Conservation (phyloP, 2,329 filamentous ascomycete genomes). For the Pyrenochaeta sp. region DNA sequence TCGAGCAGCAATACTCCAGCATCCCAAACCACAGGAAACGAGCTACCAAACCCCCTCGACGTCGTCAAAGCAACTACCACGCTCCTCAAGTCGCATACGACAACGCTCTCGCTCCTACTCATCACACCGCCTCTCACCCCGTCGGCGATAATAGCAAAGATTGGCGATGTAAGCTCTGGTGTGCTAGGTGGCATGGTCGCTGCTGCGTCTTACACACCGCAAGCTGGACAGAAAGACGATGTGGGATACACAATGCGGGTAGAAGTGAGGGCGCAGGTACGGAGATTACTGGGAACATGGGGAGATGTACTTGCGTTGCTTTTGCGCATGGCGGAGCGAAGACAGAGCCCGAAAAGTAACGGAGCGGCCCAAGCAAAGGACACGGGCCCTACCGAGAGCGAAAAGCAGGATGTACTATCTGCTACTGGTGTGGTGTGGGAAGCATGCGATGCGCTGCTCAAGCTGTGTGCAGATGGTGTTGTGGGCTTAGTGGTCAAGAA, state of each 20-base stretch:
- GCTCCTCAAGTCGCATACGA: conserved; percentile 81
- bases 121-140: conserved; percentile 89
- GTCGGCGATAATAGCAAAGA: conserved; percentile 73
- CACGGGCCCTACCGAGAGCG: conserved; percentile 29
- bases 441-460: conserved; percentile 76
- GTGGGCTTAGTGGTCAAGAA: conserved; percentile 74
- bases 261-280: conserved; percentile 69
- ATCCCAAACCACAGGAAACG: conserved; percentile 26
- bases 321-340: conserved; percentile 63
- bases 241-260: conserved; percentile 61
- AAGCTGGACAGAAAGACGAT: conserved; percentile 23
- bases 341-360: conserved; percentile 40
- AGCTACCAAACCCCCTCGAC: conserved; percentile 61
- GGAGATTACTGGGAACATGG: conserved; percentile 70
- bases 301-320: conserved; percentile 68
- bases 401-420: conserved; percentile 60
- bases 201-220: conserved; percentile 49
- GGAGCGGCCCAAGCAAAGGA: conserved; percentile 18
- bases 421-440: conserved; percentile 84
- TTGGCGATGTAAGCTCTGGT: conserved; percentile 75
- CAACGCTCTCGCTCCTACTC: conserved; percentile 85
- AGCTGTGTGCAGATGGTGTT: conserved; percentile 72
- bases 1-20: conserved; percentile 9
- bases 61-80: conserved; percentile 76
- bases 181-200: conserved; percentile 78